Percentiles rank a stretch among this genome's conserved stretches.
Evolutionary conservation across 108 stramenopile species (phyloP).

Genomic region (Cyclotella baltica): DNA sequence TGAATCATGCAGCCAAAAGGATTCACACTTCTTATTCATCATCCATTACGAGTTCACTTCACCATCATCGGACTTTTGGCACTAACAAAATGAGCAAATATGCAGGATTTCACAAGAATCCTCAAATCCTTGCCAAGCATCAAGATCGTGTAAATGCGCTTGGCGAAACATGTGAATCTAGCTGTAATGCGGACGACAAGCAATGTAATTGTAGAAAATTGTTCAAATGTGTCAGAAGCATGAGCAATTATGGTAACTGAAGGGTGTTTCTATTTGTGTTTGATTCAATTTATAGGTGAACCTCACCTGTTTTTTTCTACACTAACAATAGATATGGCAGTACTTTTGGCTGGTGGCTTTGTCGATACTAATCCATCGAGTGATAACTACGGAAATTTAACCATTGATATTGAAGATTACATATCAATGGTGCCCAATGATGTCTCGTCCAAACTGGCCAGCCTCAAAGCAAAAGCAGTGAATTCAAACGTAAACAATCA

Average conservation of each 20-base stretch:
- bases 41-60: no score
- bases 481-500: no score
- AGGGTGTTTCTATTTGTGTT: neutral
- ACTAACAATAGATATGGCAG: neutral
- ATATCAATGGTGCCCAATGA: no score
- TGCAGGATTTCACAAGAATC: neutral
- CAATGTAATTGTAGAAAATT: neutral
- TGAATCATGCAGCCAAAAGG: no score
- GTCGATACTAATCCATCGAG: no score
- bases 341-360: neutral
- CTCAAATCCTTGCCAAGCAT: neutral
- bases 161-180: neutral
- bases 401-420: no score
- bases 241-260: neutral
- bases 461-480: no score
- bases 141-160: neutral
- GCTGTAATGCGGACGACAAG: neutral
- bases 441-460: no score
- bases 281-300: neutral
- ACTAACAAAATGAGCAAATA: neutral
- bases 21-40: no score
- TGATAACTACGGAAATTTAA: no score
- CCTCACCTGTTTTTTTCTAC: neutral
- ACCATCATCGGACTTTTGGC: neutral
- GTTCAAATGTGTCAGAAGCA: neutral